Conservation (phyloP, 305 asterid species). For the Fraxinus nigra region DNA sequence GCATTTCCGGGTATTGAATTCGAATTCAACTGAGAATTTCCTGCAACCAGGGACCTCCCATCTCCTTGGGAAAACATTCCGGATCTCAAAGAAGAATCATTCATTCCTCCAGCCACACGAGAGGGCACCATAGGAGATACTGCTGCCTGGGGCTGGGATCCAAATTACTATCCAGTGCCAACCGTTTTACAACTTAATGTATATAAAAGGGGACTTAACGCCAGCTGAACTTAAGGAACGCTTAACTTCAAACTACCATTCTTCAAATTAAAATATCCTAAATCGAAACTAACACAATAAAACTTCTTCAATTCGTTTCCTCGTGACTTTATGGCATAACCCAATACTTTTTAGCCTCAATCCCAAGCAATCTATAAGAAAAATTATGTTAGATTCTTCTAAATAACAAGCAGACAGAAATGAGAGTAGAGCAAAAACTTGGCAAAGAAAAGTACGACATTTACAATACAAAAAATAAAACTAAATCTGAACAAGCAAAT, state of each 20-base stretch:
- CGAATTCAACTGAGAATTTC: constrained; percentile 66
- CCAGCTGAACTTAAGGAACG: constrained; percentile 10
- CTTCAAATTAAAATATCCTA: constrained; percentile 9
- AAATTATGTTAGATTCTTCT: constrained; percentile 23
- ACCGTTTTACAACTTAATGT: constrained; percentile 14
- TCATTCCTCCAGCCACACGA: constrained; percentile 72
- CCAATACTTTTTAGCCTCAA: constrained; percentile 16
- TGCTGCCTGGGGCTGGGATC: constrained; percentile 43
- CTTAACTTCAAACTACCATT: constrained; percentile 1
- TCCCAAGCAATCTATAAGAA: background rate
- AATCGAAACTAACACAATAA: constrained; percentile 4
- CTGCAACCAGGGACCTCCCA: constrained; percentile 57
- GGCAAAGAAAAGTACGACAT: background rate
- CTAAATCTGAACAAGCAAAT: background rate
- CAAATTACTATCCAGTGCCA: constrained; percentile 48
- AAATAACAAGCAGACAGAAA: constrained; percentile 20
- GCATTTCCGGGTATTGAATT: constrained; percentile 53
- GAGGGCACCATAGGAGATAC: constrained; percentile 68
- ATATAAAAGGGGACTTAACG: constrained; percentile 8
- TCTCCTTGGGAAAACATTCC: constrained; percentile 84
- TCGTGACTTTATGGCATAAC: constrained; percentile 7
- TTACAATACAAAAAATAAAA: background rate
- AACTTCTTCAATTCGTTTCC: constrained; percentile 14
- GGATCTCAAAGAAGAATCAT: constrained; percentile 77
- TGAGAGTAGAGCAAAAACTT: constrained; percentile 7